Percentiles rank a stretch among this genome's conserved stretches.
Evolutionary conservation across 768 basidiomycete species (phyloP).

Genomic region (Psilocybe azurescens): DNA sequence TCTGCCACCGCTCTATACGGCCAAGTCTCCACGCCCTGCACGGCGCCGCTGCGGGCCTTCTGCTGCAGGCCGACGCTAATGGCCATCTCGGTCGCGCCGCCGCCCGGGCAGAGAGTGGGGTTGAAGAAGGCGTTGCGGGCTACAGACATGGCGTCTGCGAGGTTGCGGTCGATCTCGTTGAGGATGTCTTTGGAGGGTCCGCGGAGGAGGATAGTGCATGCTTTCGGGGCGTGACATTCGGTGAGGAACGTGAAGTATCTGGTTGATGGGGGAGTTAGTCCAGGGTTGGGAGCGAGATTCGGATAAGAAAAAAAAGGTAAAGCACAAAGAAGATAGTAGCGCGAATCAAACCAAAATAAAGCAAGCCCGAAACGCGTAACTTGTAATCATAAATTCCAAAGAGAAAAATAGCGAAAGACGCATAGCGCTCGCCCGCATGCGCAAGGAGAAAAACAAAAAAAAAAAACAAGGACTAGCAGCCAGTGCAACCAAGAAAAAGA

Average conservation of each 20-base stretch:
- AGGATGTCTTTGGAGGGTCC: constrained; percentile 98
- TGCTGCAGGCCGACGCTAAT: constrained; percentile 86
- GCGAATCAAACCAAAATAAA: no score
- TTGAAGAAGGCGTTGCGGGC: constrained; percentile 98
- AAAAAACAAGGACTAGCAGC: no score
- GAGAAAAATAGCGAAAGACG: no score
- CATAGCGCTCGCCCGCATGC: no score
- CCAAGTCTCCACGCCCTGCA: constrained; percentile 82
- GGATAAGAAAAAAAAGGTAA: no score
- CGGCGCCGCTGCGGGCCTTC: constrained; percentile 75
- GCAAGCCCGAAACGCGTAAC: no score
- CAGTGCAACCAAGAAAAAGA: no score
- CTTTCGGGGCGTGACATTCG: constrained; percentile 90
- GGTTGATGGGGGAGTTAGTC: background rate
- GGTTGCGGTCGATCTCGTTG: constrained; percentile 97
- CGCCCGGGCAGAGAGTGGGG: constrained; percentile 91
- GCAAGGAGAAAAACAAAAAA: no score
- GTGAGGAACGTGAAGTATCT: constrained; percentile 98
- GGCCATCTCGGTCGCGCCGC: constrained; percentile 99
- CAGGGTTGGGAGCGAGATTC: no score
- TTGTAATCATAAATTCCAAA: no score
- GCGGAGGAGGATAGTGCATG: constrained; percentile 96
- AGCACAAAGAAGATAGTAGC: no score
- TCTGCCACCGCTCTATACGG: constrained; percentile 93
- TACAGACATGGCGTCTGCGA: constrained; percentile 97